phyloP scores from a whole-genome alignment of 179 eudicot species.

The Silene noctiflora region DNA sequence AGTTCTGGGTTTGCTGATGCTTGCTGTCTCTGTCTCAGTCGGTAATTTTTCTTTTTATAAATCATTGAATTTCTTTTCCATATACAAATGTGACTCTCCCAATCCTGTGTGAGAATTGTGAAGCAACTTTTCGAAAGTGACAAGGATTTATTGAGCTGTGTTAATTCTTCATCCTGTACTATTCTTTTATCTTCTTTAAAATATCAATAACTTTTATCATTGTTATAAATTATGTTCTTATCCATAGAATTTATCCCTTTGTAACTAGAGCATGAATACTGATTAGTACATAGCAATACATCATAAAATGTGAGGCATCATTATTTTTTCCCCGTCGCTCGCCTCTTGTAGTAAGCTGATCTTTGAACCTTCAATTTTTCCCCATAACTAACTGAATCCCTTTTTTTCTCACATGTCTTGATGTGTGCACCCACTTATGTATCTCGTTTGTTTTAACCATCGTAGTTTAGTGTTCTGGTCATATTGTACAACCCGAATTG shows the following conservation, averaged over 20 bases:
- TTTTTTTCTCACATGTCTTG: not conserved
- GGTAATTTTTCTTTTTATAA: conserved; percentile 40
- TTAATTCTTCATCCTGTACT: not conserved
- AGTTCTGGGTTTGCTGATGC: conserved; percentile 74
- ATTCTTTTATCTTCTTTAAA: not conserved
- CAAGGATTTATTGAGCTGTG: not conserved
- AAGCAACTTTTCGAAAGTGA: not conserved
- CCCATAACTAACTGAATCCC: not conserved
- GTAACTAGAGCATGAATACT: not conserved
- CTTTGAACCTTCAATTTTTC: not conserved
- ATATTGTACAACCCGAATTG: not conserved
- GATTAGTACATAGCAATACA: not conserved
- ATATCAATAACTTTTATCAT: not conserved
- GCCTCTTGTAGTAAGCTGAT: not conserved
- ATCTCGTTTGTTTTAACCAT: not conserved
- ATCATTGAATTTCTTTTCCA: not conserved
- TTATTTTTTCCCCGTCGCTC: not conserved
- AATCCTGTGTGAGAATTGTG: not conserved
- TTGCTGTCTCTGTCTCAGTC: conserved; percentile 69
- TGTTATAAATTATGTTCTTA: not conserved
- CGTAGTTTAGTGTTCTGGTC: not conserved
- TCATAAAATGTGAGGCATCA: not conserved
- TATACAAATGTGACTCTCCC: not conserved
- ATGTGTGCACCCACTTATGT: not conserved
- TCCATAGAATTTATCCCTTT: not conserved